Evolutionary conservation across 2,329 filamentous ascomycete species (phyloP).

Genomic region (Erysiphe pisi): DNA sequence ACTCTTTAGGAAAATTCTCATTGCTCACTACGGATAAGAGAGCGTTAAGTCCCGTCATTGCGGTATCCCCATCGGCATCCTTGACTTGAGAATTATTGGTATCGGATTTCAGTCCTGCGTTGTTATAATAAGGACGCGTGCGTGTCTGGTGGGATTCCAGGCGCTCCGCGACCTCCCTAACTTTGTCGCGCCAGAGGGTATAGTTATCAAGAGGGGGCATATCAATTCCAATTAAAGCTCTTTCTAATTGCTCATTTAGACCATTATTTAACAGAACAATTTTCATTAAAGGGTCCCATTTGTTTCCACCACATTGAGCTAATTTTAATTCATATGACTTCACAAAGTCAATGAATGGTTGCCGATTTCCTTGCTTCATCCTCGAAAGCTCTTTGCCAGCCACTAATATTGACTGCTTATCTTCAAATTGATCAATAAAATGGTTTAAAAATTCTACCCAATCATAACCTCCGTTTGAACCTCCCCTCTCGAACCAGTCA

Average conservation of each 20-base stretch:
- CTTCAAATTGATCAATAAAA: conserved; percentile 16
- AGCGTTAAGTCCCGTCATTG: too few species aligned
- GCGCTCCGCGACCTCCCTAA: too few species aligned
- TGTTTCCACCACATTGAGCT: not conserved
- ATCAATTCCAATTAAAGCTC: too few species aligned
- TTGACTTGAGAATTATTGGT: too few species aligned
- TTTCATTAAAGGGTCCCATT: not conserved
- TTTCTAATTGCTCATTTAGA: not conserved
- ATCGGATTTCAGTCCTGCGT: too few species aligned
- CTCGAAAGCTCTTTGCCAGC: not conserved
- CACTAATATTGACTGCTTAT: not conserved
- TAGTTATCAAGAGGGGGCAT: too few species aligned
- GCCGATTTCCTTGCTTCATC: conserved; percentile 5
- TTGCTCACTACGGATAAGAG: too few species aligned
- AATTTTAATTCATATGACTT: not conserved
- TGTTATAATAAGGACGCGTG: too few species aligned
- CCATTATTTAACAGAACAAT: not conserved
- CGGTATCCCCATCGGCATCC: too few species aligned
- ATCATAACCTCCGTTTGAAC: not conserved
- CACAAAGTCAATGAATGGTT: not conserved
- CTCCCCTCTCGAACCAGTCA: not conserved
- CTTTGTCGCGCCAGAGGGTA: too few species aligned
- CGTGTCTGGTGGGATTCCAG: too few species aligned
- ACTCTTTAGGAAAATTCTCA: too few species aligned
- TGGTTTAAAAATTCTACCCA: not conserved